A percentile compares a stretch with the other conserved stretches of the same genome.
Conservation (phyloP, 176 grass and related monocot genomes). For the Aegilops tauschii region DNA sequence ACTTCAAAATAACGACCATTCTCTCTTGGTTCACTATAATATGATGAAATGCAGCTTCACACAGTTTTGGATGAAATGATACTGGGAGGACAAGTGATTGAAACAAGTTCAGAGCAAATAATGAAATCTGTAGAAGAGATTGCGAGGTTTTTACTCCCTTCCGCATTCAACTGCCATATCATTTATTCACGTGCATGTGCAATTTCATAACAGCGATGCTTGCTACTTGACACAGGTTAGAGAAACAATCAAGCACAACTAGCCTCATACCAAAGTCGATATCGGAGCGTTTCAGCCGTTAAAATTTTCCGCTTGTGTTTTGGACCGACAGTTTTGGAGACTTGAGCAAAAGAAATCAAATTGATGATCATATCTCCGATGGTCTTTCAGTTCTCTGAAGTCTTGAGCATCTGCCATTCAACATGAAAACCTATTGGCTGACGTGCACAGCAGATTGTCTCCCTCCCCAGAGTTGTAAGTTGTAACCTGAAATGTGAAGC, state of each 20-base stretch:
- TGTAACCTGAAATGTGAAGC: conserved; percentile 2
- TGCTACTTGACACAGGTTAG: conserved; percentile 43
- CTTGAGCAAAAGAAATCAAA: not conserved
- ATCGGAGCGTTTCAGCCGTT: conserved; percentile 68
- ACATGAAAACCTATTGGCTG: not conserved
- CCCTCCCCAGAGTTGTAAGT: not conserved
- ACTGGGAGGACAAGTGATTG: conserved; percentile 79
- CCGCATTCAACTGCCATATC: not conserved
- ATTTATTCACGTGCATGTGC: not conserved
- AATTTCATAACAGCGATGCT: not conserved
- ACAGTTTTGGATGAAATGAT: conserved; percentile 96
- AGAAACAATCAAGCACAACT: conserved; percentile 77
- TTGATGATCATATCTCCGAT: not conserved
- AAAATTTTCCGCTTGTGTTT: not conserved
- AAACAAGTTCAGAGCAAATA: conserved; percentile 85
- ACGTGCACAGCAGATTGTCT: conserved; percentile 7
- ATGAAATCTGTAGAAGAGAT: conserved; percentile 78
- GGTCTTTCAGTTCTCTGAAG: conserved; percentile 5
- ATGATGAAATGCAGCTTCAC: conserved; percentile 67
- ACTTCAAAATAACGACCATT: not conserved
- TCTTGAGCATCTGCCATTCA: not conserved
- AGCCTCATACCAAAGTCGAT: conserved; percentile 83
- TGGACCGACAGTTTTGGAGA: not conserved
- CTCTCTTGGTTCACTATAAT: conserved; percentile 6
- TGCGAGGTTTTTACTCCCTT: conserved; percentile 38